Evolutionary conservation across 1,284 basidiomycete genomes (phyloP).

Genomic region (Cryptococcus depauperatus): DNA sequence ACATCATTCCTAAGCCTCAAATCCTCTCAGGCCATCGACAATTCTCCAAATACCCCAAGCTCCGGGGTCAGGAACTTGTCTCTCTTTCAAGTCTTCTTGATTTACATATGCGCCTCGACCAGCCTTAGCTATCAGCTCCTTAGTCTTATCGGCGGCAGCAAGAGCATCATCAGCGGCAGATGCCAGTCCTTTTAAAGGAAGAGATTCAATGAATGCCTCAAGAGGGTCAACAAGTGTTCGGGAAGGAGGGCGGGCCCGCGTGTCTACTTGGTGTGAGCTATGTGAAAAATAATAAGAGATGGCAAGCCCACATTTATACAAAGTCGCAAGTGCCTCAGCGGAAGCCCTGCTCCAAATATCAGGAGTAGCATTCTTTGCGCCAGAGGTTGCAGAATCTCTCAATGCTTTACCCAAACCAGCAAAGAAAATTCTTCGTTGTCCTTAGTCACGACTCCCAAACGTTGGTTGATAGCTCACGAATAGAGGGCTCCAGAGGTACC

Average conservation of each 20-base stretch:
- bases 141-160: conserved; percentile 61
- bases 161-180: conserved; percentile 58
- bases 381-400: conserved; percentile 18
- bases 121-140: conserved; percentile 72
- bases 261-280: conserved; percentile 55
- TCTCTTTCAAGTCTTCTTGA: conserved; percentile 58
- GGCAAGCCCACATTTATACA: conserved; percentile 57
- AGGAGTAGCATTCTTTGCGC: conserved; percentile 40
- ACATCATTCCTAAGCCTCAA: conserved; percentile 11
- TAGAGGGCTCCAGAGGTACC: conserved; percentile 88
- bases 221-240: conserved; percentile 87
- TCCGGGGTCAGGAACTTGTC: conserved; percentile 74
- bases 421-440: conserved; percentile 64
- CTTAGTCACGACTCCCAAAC: background rate
- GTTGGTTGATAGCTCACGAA: conserved; percentile 52
- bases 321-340: conserved; percentile 55
- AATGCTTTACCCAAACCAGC: conserved; percentile 54
- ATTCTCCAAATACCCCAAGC: conserved; percentile 65
- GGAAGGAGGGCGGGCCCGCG: conserved; percentile 76
- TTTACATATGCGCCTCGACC: conserved; percentile 85
- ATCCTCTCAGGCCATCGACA: conserved; percentile 31
- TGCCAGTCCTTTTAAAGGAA: conserved; percentile 48
- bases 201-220: conserved; percentile 62
- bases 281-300: background rate
- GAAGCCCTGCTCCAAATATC: conserved; percentile 60